Evolutionary conservation across 164 flowering plant genomes (phyloP).

Genomic region (Chloranthus sessilifolius): DNA sequence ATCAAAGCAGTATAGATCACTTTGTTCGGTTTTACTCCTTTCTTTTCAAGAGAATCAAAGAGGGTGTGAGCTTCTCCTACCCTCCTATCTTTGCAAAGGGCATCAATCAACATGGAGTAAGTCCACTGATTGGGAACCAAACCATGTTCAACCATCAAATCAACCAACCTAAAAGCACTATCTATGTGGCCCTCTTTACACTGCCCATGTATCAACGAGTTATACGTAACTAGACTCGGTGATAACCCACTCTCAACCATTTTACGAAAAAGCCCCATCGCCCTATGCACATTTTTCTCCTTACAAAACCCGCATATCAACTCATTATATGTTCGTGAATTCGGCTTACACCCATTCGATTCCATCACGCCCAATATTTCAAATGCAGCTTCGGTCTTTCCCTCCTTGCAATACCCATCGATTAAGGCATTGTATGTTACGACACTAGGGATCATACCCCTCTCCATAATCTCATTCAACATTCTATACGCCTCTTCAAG

Average conservation of each 20-base stretch:
- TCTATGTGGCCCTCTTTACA: constrained; percentile 61
- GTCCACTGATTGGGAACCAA: constrained; percentile 67
- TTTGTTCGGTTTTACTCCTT: constrained; percentile 52
- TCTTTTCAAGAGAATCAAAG: constrained; percentile 50
- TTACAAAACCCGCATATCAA: constrained; percentile 61
- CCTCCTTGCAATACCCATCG: constrained; percentile 71
- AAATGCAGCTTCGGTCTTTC: constrained; percentile 44
- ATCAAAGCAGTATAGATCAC: constrained; percentile 64
- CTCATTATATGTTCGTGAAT: constrained; percentile 67
- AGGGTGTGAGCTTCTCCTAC: constrained; percentile 45
- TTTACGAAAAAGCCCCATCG: constrained; percentile 55
- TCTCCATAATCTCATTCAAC: constrained; percentile 40
- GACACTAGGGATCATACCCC: constrained; percentile 48
- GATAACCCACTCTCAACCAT: constrained; percentile 43
- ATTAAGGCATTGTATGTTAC: constrained; percentile 85
- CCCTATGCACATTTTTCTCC: constrained; percentile 46
- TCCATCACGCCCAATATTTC: constrained; percentile 55
- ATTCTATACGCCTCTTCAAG: constrained; percentile 49
- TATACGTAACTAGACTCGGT: constrained; percentile 53
- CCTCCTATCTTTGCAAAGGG: constrained; percentile 47
- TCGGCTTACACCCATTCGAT: constrained; percentile 30
- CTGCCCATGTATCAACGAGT: constrained; percentile 59
- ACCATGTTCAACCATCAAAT: constrained; percentile 50
- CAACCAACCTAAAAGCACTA: constrained; percentile 58
- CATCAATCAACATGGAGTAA: constrained; percentile 49